Percentiles rank a stretch among this genome's conserved stretches.
Evolutionary conservation across 1,139 yeast genomes (phyloP).

Genomic region (Torulaspora globosa): DNA sequence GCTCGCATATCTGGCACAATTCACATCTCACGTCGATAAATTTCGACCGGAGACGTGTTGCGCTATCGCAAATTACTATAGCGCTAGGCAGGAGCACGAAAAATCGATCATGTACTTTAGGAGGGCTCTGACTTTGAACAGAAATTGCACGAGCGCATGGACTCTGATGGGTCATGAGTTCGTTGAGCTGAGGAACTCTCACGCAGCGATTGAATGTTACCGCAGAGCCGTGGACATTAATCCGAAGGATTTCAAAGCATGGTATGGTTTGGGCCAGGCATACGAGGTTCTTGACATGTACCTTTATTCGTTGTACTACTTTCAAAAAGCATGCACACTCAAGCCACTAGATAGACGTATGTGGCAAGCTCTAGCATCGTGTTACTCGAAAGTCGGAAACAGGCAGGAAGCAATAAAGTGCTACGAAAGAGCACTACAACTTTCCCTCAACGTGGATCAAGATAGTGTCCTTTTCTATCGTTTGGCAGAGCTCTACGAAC

Average conservation of each 20-base stretch:
- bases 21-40: constrained; percentile 76
- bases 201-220: constrained; percentile 95
- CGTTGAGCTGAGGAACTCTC: constrained; percentile 91
- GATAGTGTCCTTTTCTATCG: constrained; percentile 58
- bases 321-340: constrained; percentile 83
- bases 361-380: constrained; percentile 95
- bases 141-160: constrained; percentile 89
- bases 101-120: constrained; percentile 91
- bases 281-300: constrained; percentile 97
- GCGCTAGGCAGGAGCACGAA: constrained; percentile 89
- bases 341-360: constrained; percentile 88
- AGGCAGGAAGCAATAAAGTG: constrained; percentile 45
- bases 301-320: constrained; percentile 84
- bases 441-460: constrained; percentile 39
- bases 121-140: constrained; percentile 77
- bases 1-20: constrained; percentile 80
- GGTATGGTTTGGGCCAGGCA: constrained; percentile 99
- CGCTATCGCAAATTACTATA: constrained; percentile 87
- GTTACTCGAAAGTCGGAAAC: constrained; percentile 78
- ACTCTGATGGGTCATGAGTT: constrained; percentile 98
- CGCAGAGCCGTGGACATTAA: constrained; percentile 87
- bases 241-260: constrained; percentile 87
- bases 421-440: constrained; percentile 47
- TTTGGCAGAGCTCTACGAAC: constrained; percentile 65
- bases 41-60: constrained; percentile 95